Conservation (phyloP, 306 rosid species). For the Hippophae gyantsensis region DNA sequence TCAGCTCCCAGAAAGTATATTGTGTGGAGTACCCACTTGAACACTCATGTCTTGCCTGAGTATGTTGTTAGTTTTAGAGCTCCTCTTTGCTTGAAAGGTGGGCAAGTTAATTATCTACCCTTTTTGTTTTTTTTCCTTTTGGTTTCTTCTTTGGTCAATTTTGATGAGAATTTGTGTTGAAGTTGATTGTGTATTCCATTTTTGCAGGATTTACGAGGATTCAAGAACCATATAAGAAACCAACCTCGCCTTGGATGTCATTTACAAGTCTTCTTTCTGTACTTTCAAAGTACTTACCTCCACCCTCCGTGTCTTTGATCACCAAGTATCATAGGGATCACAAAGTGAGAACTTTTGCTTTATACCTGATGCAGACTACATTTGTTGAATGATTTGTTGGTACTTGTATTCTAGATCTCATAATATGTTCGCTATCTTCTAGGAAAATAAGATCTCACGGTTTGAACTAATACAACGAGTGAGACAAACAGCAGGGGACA, state of each 20-base stretch:
- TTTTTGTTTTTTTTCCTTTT: background rate
- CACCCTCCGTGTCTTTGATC: slow-evolving; percentile 30
- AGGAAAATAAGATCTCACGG: slow-evolving; percentile 60
- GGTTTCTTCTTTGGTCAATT: background rate
- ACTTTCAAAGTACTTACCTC: slow-evolving; percentile 52
- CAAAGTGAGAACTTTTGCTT: slow-evolving; percentile 29
- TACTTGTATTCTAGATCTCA: too few relatives aligned
- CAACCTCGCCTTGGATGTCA: slow-evolving; percentile 85
- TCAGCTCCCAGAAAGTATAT: slow-evolving; percentile 47
- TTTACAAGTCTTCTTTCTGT: slow-evolving; percentile 46
- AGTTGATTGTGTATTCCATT: slow-evolving; percentile 6
- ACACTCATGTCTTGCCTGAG: slow-evolving; percentile 74
- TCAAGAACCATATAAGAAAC: slow-evolving; percentile 32
- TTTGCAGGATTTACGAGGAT: slow-evolving; percentile 31
- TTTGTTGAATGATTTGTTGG: too few relatives aligned
- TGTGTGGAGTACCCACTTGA: slow-evolving; percentile 56
- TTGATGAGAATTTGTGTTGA: background rate
- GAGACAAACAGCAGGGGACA: slow-evolving; percentile 65
- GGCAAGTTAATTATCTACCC: background rate
- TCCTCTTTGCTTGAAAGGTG: slow-evolving; percentile 41
- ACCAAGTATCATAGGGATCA: slow-evolving; percentile 43
- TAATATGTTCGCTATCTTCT: background rate
- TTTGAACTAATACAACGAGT: slow-evolving; percentile 44
- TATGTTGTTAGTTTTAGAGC: slow-evolving; percentile 53
- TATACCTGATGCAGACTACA: background rate